Conservation (phyloP, 768 basidiomycete species). For the Tulasnella calospora region DNA sequence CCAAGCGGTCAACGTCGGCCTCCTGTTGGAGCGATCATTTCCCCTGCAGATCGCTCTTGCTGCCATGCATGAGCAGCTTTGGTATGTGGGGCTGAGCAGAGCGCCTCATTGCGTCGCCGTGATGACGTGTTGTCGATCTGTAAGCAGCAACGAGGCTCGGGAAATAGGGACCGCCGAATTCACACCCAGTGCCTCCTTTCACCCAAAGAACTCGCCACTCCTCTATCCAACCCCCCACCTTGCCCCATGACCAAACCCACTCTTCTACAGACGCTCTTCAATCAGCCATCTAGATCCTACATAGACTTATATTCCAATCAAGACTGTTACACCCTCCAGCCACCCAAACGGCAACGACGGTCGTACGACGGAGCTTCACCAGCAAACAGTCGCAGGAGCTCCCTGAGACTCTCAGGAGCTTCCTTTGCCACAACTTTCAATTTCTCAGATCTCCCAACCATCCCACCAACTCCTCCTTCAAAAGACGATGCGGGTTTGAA, state of each 20-base stretch:
- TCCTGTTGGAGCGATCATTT: too few species aligned
- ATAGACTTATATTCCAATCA: conserved; percentile 7
- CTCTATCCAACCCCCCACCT: not conserved
- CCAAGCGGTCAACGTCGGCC: too few species aligned
- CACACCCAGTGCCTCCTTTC: too few species aligned
- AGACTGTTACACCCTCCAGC: not conserved
- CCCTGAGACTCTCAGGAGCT: conserved; percentile 4
- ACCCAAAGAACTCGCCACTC: not conserved
- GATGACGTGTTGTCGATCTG: too few species aligned
- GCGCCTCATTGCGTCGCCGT: too few species aligned
- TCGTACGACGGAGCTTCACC: conserved; percentile 1
- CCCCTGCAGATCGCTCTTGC: too few species aligned
- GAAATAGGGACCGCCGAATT: too few species aligned
- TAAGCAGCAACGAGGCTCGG: too few species aligned
- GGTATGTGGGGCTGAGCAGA: too few species aligned
- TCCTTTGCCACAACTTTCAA: not conserved
- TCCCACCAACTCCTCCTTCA: not conserved
- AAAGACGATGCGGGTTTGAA: not conserved
- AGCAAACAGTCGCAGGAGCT: not conserved
- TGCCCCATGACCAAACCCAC: conserved; percentile 15
- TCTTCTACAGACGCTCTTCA: conserved; percentile 13
- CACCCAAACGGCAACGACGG: not conserved
- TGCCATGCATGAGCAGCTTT: too few species aligned
- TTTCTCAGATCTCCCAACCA: not conserved
- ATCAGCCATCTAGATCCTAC: conserved; percentile 17